Base-by-base conservation (phyloP, 768 basidiomycete genomes). In the Kwoniella mangroviensis region DNA sequence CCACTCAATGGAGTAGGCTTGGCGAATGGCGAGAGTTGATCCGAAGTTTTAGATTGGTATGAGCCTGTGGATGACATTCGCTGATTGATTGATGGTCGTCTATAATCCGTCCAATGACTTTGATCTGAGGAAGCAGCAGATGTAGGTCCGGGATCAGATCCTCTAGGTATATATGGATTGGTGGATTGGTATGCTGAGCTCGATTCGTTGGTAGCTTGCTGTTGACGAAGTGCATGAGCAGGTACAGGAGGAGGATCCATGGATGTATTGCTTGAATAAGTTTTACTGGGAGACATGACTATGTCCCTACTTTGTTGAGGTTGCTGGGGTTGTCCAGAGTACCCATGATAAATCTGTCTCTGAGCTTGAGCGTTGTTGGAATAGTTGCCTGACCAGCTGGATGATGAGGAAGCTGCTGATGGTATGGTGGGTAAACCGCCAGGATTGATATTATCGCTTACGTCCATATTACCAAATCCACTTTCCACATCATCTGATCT, bases 401-500 rank as follows among this genome's bases (percentile, higher is more conserved):
- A 17, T 43, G 26, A 28, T 49, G 62, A 63, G 12, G 58, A 42
- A 42, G 58, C 15, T 6, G n/a, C 34, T 17, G 53, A 43, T 3
- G 40, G 53, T 59, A 57, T 24, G 40, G 61, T 26, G 45, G 55
- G 21, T 40, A 67, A 49, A 49, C 45, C 45, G 3, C 45, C 45
- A 19, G 45, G 45, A 49, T 49, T 49, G 45, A 11, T 15, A 4
- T 55, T 55, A 43, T 67, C 70, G 21, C 70, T 58, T 66, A 76
- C 73, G 24, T 81, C 78, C 78, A 79, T 76, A 53, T 75, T 70
- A 1, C 78, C 80, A 42, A 82, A 55, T 0, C 81, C 81, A 53
- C 73, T 73, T 63, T 82, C 81, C 12, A 82, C 80, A 49, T 82
- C 81, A 54, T 81, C 81, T 21, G 77, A 74, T n/a, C 72, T 64